Base-by-base conservation (phyloP, 805 yeast genomes). In the Yamadazyma ubonensis region DNA sequence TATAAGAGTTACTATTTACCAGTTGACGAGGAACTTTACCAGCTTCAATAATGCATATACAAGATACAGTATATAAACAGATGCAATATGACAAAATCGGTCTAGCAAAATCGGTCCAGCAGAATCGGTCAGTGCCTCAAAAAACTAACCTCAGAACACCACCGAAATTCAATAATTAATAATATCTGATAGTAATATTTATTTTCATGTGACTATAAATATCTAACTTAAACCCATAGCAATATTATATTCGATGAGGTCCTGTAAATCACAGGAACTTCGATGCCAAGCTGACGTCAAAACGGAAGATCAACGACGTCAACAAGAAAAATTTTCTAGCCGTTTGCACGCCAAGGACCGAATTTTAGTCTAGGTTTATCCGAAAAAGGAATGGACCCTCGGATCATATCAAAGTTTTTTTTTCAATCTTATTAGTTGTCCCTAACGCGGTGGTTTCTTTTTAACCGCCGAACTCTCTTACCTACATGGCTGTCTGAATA, bases 261-360 rank as follows among this genome's bases (percentile, higher is more conserved):
- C 45, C 45, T 42, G 45, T 29, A 32, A 25, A 10, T 31, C 12
- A 29, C 45, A 42, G 45, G 45, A 36, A 6, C 18, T 14, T n/a
- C 20, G 28, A 6, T 26, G 28, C 20, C 11, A 8, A 14, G 18
- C n/a, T 23, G 30, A 31, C 11, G 12, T 16, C 5, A 20, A 6
- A 14, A 3, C 2, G 33, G 18, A 17, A 30, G 18, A 32, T 16
- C 29, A 15, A 12, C 12, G 4, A 17, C 15, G 21, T 25, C 29
- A 25, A 16, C 28, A 33, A 15, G 29, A 32, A 29, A 14, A 19
- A 33, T 33, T 23, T 33, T 33, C 21, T 33, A 17, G 6, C 20
- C n/a, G 6, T 14, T 33, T 20, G 11, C 35, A 32, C 27, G 35
- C 27, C 23, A 32, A 32, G 25, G 17, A 16, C 16, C 30, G 15